phyloP scores from a whole-genome alignment of 2,329 filamentous ascomycete genomes.

The Penicillium sp. region DNA sequence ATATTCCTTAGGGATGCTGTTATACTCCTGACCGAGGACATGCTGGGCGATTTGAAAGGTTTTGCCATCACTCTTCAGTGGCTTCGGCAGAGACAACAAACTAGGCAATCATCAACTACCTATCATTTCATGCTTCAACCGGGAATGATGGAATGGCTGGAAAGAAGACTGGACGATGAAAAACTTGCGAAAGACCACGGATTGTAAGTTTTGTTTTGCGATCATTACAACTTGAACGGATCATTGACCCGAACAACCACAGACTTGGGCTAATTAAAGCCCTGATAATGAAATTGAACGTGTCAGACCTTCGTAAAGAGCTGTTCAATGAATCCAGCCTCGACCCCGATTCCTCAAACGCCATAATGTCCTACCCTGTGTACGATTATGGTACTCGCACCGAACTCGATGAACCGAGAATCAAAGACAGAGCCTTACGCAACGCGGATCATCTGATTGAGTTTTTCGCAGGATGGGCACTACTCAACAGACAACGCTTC shows the following conservation, averaged over 20 bases:
- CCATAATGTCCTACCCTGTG: constrained; percentile 33
- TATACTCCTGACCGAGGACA: constrained; percentile 45
- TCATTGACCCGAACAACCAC: not conserved
- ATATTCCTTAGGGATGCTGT: constrained; percentile 42
- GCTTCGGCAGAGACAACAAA: constrained; percentile 32
- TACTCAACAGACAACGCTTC: constrained; percentile 34
- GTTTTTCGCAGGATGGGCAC: constrained; percentile 41
- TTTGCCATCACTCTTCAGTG: constrained; percentile 39
- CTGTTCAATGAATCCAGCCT: constrained; percentile 20
- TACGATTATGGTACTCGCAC: constrained; percentile 31
- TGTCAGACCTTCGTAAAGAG: constrained; percentile 10
- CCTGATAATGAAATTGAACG: constrained; percentile 30
- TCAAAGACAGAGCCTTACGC: constrained; percentile 29
- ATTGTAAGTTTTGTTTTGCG: not conserved
- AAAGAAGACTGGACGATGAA: constrained; percentile 23
- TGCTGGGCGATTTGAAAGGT: constrained; percentile 30
- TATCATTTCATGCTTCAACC: constrained; percentile 45
- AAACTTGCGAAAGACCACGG: not conserved
- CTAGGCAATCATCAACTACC: constrained; percentile 15
- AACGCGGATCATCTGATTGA: constrained; percentile 42
- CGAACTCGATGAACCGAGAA: constrained; percentile 22
- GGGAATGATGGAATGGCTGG: constrained; percentile 37
- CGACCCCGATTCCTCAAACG: constrained; percentile 24
- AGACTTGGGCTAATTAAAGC: constrained; percentile 11
- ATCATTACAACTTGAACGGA: not conserved